Evolutionary conservation across 768 basidiomycete species (phyloP), one percentile per base, ranked within the genome.

Genomic region (Termitomyces bulborhizus): DNA sequence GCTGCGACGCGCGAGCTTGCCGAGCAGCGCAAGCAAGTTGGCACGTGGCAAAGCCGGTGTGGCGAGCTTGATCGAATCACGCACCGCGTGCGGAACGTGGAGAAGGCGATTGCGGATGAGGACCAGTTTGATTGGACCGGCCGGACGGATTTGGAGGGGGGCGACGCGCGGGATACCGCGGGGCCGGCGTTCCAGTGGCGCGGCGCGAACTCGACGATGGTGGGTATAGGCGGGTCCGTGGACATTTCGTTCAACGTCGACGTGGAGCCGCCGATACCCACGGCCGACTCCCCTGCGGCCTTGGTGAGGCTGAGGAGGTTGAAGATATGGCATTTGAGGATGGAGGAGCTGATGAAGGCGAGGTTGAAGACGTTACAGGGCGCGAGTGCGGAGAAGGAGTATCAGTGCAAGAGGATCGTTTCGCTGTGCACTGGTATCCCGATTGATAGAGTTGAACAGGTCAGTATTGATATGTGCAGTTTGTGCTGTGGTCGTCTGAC

Each of bases 81-180:
- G 41, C 92, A 93, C 63, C 84, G 91, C 12, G 79, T 89, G 47
- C 82, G 85, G 46, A 97, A 98, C 68, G 79, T 98, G 29, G 85
- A 92, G 65, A 83, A 83, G 41, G 93, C 91, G 0, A 71, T 92
- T 6, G 65, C 69, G 6, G 87, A 89, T 6, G 94, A 95, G 69
- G 90, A 90, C 55, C 73, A 70, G 55, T 90, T 94, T 60, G 92
- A 95, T 66, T 96, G 89, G 89, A 90, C 91, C 0, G 95, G 95
- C 2, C 82, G 93, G 26, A 77, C 74, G 29, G 71, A 78, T 55
- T 65, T 75, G 49, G 67, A 70, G 34, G 75, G 73, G 3, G 66
- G 67, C 12, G 75, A 76, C 47, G 76, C 69, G 68, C 27, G 68
- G 63, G 21, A 21, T 4, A 64, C 68, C 7, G 81, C 76, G 2